Percentiles rank a stretch among this genome's conserved stretches.
Conservation (phyloP, 1,284 basidiomycete species). For the Pisolithus thermaeus region DNA sequence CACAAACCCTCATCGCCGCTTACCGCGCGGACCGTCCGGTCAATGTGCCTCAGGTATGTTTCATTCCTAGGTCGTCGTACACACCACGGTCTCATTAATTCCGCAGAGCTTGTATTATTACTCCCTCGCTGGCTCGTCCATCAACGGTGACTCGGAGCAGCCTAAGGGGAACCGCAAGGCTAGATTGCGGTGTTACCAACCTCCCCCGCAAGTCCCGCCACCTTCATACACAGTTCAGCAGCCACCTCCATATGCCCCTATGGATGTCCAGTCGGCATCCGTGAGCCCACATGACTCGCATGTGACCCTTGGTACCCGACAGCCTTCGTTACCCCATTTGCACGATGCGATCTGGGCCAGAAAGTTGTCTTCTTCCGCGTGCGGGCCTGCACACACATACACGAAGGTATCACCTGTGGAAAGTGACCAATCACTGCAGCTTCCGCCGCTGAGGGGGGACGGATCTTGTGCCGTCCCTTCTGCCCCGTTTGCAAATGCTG, state of each 20-base stretch:
- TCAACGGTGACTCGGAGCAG: conserved; percentile 34
- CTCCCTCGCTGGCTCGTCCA: conserved; percentile 64
- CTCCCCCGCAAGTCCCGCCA: conserved; percentile 23
- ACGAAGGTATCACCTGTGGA: conserved; percentile 25
- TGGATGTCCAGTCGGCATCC: conserved; percentile 50
- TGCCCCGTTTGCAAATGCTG: conserved; percentile 82
- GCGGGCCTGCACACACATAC: conserved; percentile 8
- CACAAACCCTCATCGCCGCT: conserved; percentile 57
- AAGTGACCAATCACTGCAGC: conserved; percentile 21
- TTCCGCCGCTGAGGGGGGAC: conserved; percentile 30
- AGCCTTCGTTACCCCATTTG: conserved; percentile 37
- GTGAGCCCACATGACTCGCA: conserved; percentile 49
- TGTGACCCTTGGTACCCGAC: conserved; percentile 23
- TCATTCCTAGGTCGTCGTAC: conserved; percentile 3
- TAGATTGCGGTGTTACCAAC: conserved; percentile 48
- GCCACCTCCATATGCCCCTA: conserved; percentile 33
- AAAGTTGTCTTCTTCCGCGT: conserved; percentile 14
- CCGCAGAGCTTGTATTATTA: conserved; percentile 69
- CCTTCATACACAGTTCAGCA: conserved; percentile 24
- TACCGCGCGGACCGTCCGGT: conserved; percentile 49
- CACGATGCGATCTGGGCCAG: conserved; percentile 40
- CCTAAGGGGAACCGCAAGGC: conserved; percentile 48
- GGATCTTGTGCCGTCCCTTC: conserved; percentile 38
- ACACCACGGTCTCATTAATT: conserved; percentile 15
- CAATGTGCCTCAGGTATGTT: conserved; percentile 52